Evolutionary conservation across 768 basidiomycete genomes (phyloP), one percentile per base, ranked within the genome.

Genomic region (Chiua virens): DNA sequence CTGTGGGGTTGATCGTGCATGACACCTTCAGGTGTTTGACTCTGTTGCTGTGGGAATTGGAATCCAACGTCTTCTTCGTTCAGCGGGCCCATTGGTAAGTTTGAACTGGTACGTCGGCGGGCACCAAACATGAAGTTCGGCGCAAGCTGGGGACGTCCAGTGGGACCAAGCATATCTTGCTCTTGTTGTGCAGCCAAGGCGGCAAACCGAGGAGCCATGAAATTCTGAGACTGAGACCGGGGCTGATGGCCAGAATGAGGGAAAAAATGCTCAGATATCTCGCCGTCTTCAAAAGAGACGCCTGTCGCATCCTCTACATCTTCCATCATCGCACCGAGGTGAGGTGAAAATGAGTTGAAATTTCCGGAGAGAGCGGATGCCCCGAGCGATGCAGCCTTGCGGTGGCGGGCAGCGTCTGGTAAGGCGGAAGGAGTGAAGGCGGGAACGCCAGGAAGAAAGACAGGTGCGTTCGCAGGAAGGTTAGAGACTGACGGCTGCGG

Each of bases 121-220:
- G 84, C 82, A 43, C 92, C 94, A 67, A 95, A 97, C 78, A 87
- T 92, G 71, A 97, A 96, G 43, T 79, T 77, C n/a, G 92, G 92
- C 11, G 92, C 91, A 35, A 95, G 81, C 65, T 94, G 92, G 35
- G 92, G 92, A 55, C 92, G 85, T 40, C 90, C 87, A 25, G 86
- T 80, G 15, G 89, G 82, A 28, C 89, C 85, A 44, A 87, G 60
- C 50, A 73, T 39, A 55, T 88, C 83, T 36, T 61, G 60, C 55
- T 90, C 85, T 65, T 87, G 86, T 59, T 85, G 87, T 32, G 80
- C 83, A 35, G 84, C 89, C 59, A 86, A 77, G 49, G 84, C 89
- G 17, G 86, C 89, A 64, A 96, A 96, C 22, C 94, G 85, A 25
- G 94, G 94, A 38, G 93, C 87, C 62, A 87, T 80, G 65, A 94